Percentiles rank a stretch among this genome's conserved stretches.
These are phyloP conservation scores for Knufia fluminis DNA, from an alignment of 2,329 filamentous ascomycete genomes.

Conservation along the genomic window DNA sequence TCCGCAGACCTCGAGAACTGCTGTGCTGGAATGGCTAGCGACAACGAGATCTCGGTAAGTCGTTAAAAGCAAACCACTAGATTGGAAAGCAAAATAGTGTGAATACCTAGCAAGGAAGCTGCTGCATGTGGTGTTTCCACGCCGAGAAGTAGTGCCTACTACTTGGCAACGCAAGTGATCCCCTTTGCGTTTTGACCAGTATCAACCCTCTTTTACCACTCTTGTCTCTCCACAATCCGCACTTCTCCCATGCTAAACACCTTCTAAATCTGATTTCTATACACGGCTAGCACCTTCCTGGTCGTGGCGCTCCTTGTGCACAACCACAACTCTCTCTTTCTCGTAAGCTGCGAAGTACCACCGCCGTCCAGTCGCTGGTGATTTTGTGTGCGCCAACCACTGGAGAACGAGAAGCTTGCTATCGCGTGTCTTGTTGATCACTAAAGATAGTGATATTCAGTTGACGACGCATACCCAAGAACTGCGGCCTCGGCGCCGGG, in stretches of 20 bases:
- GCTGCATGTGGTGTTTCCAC: neutral
- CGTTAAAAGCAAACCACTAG: too few relatives aligned
- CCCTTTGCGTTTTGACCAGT: neutral
- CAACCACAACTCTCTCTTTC: neutral
- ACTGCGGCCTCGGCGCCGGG: neutral
- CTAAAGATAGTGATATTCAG: neutral
- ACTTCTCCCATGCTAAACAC: neutral
- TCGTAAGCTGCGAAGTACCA: neutral
- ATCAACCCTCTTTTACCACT: neutral
- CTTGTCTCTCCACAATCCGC: neutral
- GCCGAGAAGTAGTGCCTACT: too few relatives aligned
- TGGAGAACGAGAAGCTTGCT: neutral
- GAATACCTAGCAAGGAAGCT: neutral
- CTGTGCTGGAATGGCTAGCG: neutral
- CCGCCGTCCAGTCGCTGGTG: neutral
- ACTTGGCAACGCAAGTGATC: too few relatives aligned
- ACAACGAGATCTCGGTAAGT: neutral
- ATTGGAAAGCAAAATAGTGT: too few relatives aligned
- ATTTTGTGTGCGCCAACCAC: neutral
- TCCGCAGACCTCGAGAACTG: too few relatives aligned
- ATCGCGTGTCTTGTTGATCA: neutral
- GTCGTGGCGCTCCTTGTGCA: neutral
- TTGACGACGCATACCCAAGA: neutral
- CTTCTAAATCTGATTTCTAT: neutral
- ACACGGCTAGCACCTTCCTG: conserved; percentile 3